Base-by-base conservation (phyloP, 208 protist genomes). In the Baffinella frigidus region DNA sequence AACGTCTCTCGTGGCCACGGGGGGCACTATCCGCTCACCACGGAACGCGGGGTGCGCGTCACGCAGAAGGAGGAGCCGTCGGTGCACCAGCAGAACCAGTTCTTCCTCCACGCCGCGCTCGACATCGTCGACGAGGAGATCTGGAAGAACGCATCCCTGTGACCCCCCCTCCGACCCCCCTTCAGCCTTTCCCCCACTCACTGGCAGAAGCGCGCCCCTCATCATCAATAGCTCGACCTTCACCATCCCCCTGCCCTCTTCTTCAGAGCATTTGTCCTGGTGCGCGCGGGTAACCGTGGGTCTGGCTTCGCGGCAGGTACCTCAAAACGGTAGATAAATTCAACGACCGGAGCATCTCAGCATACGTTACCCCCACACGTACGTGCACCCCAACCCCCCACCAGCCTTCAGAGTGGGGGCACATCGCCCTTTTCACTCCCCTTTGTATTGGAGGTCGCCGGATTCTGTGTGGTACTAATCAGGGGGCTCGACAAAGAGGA, bases 21-120 rank as follows among this genome's bases (percentile, higher is more conserved):
- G 24, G 17, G 17, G 48, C 48, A 17, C 11, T 5, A 64, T 33
- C 17, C 0, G 17, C 0, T 64, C 17, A n/a, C 30, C 24, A 3
- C 30, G 56, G 5, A 33, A n/a, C 11, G 48, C 17, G 20, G 2
- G 56, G 5, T 64, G 56, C 17, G 7, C 17, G 7, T 80, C 24
- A 30, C 20, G 80, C 80, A 87, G 83, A 90, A 74, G 83, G 83
- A 90, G 27, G 83, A 72, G 20, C 43, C 83, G 73, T 20, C 10
- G 36, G 83, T 90, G 4, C 67, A 73, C 36, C 83, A 90, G 33
- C 44, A 90, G 61, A 90, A 90, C 30, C 83, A 90, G 48, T 90
- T 90, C 61, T 90, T 90, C 48, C 36, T 90, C 33, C 83, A 90
- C 72, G 83, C 83, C 24, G 83, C 83, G 17, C 56, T 90, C n/a